Evolutionary conservation across 2,329 filamentous ascomycete genomes (phyloP).

Genomic region (Cladosporium sphaerospermum): DNA sequence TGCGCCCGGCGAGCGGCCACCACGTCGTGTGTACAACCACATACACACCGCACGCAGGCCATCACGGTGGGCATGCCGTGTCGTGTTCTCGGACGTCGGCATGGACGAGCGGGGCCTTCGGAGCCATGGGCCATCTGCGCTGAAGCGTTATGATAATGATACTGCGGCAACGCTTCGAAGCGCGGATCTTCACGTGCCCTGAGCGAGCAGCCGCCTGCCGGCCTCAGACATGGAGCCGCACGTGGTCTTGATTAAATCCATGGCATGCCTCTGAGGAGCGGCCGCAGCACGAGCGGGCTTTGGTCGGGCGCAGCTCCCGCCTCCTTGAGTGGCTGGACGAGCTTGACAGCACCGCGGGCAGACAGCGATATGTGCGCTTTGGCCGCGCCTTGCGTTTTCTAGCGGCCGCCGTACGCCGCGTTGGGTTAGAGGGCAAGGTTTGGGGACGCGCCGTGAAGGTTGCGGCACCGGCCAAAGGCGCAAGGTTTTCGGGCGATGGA

Average conservation of each 20-base stretch:
- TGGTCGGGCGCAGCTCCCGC: no score
- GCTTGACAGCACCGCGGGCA: constrained; percentile 1
- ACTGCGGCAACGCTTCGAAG: neutral
- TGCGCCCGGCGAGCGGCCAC: no score
- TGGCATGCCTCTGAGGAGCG: neutral
- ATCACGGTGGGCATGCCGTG: neutral
- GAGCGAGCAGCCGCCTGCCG: neutral
- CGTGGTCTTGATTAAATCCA: constrained; percentile 6
- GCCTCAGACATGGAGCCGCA: constrained; percentile 11
- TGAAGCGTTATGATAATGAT: neutral
- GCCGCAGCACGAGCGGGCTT: neutral
- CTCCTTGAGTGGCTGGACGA: neutral
- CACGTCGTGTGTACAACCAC: no score
- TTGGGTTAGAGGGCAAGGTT: constrained; percentile 8
- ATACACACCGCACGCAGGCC: neutral
- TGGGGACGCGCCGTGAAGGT: constrained; percentile 11
- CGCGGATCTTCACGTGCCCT: neutral
- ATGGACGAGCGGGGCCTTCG: neutral
- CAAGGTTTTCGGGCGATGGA: no score
- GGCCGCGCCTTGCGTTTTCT: constrained; percentile 9
- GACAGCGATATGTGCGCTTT: constrained; percentile 3
- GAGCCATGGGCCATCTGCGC: neutral
- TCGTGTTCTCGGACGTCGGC: neutral
- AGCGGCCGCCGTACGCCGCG: constrained; percentile 7
- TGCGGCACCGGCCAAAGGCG: neutral